These are phyloP conservation scores for Penicillium roqueforti DNA, from an alignment of 495 filamentous ascomycete genomes.

Conservation along the genomic window DNA sequence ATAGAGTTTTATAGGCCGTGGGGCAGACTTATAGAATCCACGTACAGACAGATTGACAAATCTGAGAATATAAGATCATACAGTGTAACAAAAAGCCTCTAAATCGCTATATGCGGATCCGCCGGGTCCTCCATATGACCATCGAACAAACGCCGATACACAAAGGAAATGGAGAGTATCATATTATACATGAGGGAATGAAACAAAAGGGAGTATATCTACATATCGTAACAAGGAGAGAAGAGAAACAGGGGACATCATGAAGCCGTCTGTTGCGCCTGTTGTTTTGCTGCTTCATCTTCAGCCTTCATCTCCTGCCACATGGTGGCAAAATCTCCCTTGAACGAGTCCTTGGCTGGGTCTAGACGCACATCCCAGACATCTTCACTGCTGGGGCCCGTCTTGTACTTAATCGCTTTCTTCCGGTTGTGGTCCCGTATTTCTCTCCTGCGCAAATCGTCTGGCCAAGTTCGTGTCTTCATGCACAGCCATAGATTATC, in stretches of 20 bases:
- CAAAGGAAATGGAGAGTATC: neutral
- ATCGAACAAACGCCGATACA: neutral
- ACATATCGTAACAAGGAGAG: conserved; percentile 13
- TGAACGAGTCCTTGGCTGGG: conserved; percentile 47
- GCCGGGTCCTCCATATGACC: neutral
- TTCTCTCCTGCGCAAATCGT: conserved; percentile 48
- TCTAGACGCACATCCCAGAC: conserved; percentile 72
- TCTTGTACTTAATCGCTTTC: conserved; percentile 70
- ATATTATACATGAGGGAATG: conserved; percentile 3
- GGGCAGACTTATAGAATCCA: neutral
- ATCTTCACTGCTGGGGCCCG: conserved; percentile 80
- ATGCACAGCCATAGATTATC: conserved; percentile 95
- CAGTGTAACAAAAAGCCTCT: neutral
- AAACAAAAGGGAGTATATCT: conserved; percentile 10
- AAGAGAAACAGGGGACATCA: conserved; percentile 5
- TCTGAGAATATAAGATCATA: neutral
- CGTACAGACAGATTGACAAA: neutral
- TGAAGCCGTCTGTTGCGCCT: conserved; percentile 10
- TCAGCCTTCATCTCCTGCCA: conserved; percentile 49
- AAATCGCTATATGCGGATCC: neutral
- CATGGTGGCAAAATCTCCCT: conserved; percentile 58
- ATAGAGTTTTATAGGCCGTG: neutral
- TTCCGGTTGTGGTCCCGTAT: conserved; percentile 68
- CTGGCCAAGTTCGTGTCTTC: conserved; percentile 54
- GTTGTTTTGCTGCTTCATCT: conserved; percentile 29